Evolutionary conservation across 805 yeast species (phyloP).

Genomic region (Ogataea neopini): DNA sequence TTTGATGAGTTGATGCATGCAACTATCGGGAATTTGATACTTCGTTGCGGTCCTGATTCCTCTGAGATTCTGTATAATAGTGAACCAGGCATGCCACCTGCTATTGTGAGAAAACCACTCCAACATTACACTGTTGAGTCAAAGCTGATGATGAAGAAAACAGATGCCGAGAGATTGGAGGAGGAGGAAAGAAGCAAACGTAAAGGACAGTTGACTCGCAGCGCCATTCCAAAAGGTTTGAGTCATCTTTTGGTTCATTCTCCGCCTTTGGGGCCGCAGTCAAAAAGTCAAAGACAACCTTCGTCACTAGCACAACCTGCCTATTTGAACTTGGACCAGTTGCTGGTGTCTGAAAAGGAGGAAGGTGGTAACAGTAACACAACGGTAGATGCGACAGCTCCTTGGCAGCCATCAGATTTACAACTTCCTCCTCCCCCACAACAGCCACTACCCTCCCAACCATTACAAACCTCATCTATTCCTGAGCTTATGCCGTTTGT

Average conservation of each 20-base stretch:
- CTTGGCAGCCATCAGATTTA: not conserved
- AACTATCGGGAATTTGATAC: constrained; percentile 60
- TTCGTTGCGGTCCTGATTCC: constrained; percentile 64
- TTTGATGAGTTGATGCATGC: constrained; percentile 68
- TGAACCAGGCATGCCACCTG: constrained; percentile 60
- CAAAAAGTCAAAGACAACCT: not conserved
- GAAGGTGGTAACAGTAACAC: not conserved
- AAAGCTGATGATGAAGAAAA: constrained; percentile 31
- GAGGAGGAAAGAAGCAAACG: constrained; percentile 50
- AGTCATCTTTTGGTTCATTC: constrained; percentile 48
- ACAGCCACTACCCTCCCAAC: constrained; percentile 4
- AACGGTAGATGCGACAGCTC: too few relatives aligned
- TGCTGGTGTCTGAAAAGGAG: constrained; percentile 1
- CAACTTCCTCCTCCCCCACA: constrained; percentile 1
- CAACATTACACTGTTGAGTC: constrained; percentile 38
- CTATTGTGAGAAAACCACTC: constrained; percentile 48
- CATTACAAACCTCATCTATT: constrained; percentile 12
- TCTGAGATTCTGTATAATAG: constrained; percentile 51
- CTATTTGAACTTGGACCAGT: constrained; percentile 2
- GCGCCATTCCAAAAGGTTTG: constrained; percentile 55
- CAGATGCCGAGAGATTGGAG: constrained; percentile 41
- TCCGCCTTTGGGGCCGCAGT: constrained; percentile 35
- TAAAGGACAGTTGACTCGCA: constrained; percentile 51
- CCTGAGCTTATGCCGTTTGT: constrained; percentile 38
- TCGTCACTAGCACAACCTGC: constrained; percentile 1